Base-by-base conservation (phyloP, 441 rosid genomes). In the Adansonia rubrostipa region DNA sequence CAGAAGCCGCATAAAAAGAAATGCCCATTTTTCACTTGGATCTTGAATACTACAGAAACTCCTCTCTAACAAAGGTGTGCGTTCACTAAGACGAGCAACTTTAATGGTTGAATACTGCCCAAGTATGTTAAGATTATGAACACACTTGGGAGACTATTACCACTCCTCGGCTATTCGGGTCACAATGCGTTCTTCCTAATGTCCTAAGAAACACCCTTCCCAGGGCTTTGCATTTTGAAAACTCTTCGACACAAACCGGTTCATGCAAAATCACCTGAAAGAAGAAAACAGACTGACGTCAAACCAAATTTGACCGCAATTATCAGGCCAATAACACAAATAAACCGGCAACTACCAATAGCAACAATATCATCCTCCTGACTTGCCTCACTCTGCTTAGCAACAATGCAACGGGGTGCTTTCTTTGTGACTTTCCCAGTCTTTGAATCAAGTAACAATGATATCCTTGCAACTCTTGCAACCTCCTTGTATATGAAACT, bases 401-500 rank as follows among this genome's bases (percentile, higher is more conserved):
- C 86, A 8, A 80, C 77, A 42, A 97, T 87, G 81, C 91, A 86
- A 28, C 99, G 97, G 15, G 99, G 99, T 24, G 91, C 79, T 79
- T 89, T 93, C 88, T 92, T 95, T 50, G 74, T 86, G 66, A 84
- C 88, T 86, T 92, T 92, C 74, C 99, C 98, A 10, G 98, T 95
- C 87, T 93, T 97, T 36, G 96, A 86, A 86, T 97, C 96, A 33
- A 93, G 93, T 80, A 92, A 57, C 33, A 96, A 88, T 77, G 85
- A 61, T 76, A 95, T 89, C 74, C 80, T 92, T 73, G 73, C 85
- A 70, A 95, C 90, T 80, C 86, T 89, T 50, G 96, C 98, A 67
- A 90, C 98, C 84, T 90, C 98, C 86, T 92, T 93, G 97, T 79
- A 92, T 80, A 72, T 97, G 99, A 84, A 95, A 91, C 84, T 97